Base-by-base conservation (phyloP, 352 stramenopile genomes). In the Blastocystis sp. region DNA sequence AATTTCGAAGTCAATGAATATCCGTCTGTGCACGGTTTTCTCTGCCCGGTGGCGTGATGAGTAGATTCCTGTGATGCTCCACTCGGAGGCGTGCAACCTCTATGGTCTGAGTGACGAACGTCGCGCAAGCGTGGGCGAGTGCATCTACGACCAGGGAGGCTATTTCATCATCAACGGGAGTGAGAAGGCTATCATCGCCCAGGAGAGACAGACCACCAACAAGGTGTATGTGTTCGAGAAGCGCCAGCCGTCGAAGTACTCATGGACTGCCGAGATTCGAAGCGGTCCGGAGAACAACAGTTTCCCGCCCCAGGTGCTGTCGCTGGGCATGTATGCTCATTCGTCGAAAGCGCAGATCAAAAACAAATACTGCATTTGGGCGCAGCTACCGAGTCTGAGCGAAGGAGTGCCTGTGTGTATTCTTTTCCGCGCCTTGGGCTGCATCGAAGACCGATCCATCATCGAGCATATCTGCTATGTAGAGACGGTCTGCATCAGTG, bases 151-250 rank as follows among this genome's bases (percentile, higher is more conserved):
- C 92, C 97, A 99, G 92, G 97, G 97, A 47, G 98, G 98, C 26
- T 99, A 99, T 92, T 99, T 99, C 92, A 96, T 99, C 62, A 98
- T 98, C 90, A 98, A 98, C 91, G 96, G 96, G 64, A 96, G 93
- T 56, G 95, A 98, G 89, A 98, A 98, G 91, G 97, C 99, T 77
- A 95, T 99, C 61, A 98, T 99, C 90, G 97, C 97, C 0, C 97
- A 99, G 91, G 98, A 99, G 90, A 94, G 97, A 50, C 98, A 99
- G 93, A 98, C 94, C 73, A 99, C 98, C 92, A 99, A 99, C 94
- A 96, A 98, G 92, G 97, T 99, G 18, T 99, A 99, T 92, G 98
- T 96, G 50, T 99, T 99, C 92, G 93, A 96, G 87, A 99, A 99
- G 94, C 98, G 97, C 84, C 95, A 96, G 69, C 95, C 96, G 20